Conservation (phyloP, 116 monocot genomes). For the Trichopus zeylanicus region DNA sequence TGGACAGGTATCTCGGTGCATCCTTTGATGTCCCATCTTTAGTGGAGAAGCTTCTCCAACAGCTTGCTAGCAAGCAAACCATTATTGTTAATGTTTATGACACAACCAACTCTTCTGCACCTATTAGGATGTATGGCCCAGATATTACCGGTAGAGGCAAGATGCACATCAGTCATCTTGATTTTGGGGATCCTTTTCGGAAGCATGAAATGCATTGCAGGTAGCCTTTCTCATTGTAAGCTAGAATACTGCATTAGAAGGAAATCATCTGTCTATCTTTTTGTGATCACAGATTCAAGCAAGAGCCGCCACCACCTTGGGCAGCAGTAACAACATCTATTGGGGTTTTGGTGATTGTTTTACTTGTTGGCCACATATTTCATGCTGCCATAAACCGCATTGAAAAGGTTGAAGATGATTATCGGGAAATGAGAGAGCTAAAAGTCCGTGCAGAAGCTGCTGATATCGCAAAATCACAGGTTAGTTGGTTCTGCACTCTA, state of each 20-base stretch:
- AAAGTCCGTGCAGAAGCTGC: conserved; percentile 90
- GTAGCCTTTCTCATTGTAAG: conserved; percentile 18
- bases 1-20: conserved; percentile 82
- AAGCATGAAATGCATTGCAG: conserved; percentile 94
- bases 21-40: conserved; percentile 87
- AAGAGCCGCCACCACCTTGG: conserved; percentile 58
- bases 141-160: conserved; percentile 24
- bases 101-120: conserved; percentile 48
- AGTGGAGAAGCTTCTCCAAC: conserved; percentile 83
- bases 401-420: conserved; percentile 85
- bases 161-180: conserved; percentile 46
- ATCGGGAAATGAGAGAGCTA: conserved; percentile 65
- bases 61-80: conserved; percentile 81
- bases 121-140: conserved; percentile 79
- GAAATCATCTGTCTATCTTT: neutral
- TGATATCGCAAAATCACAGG: conserved; percentile 92
- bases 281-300: conserved; percentile 52
- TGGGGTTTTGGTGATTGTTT: conserved; percentile 65
- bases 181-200: conserved; percentile 80
- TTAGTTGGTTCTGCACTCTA: neutral
- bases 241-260: neutral
- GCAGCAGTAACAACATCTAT: conserved; percentile 65
- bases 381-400: conserved; percentile 70
- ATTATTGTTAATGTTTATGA: conserved; percentile 84
- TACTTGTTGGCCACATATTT: conserved; percentile 80